phyloP scores from a whole-genome alignment of 495 filamentous ascomycete species.

The Staphylotrichum tortipilum region DNA sequence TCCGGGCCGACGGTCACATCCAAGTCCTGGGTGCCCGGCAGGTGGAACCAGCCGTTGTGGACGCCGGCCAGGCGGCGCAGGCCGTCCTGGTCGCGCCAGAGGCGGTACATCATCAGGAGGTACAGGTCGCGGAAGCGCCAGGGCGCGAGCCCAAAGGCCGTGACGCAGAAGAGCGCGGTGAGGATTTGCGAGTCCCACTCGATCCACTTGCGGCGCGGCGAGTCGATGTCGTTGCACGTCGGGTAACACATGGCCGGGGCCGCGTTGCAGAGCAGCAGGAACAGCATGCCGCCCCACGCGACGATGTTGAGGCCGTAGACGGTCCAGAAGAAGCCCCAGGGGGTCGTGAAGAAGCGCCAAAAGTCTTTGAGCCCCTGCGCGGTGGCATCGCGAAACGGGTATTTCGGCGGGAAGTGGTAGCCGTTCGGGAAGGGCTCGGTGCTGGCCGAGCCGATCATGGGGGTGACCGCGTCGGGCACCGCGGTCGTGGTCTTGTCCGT shows the following conservation, averaged over 20 bases:
- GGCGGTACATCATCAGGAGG: constrained; percentile 55
- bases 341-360: constrained; percentile 49
- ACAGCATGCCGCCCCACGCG: constrained; percentile 87
- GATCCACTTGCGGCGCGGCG: constrained; percentile 68
- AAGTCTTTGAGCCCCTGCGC: constrained; percentile 48
- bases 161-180: constrained; percentile 78
- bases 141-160: constrained; percentile 73
- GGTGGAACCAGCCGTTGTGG: constrained; percentile 62
- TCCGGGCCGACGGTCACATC: constrained; percentile 35
- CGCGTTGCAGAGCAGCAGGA: constrained; percentile 70
- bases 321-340: constrained; percentile 62
- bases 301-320: constrained; percentile 74
- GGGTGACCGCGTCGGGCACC: not conserved
- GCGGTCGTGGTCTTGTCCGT: constrained; percentile 5
- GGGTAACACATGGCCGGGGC: constrained; percentile 72
- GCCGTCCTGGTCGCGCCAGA: constrained; percentile 43
- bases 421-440: constrained; percentile 43
- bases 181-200: constrained; percentile 80
- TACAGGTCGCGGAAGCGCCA: constrained; percentile 80
- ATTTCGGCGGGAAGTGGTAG: constrained; percentile 63
- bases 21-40: constrained; percentile 47
- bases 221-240: constrained; percentile 63
- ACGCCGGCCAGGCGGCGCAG: constrained; percentile 56
- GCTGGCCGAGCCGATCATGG: not conserved
- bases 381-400: constrained; percentile 52